Base-by-base conservation (phyloP, 805 yeast genomes). In the Wickerhamiella brachini region DNA sequence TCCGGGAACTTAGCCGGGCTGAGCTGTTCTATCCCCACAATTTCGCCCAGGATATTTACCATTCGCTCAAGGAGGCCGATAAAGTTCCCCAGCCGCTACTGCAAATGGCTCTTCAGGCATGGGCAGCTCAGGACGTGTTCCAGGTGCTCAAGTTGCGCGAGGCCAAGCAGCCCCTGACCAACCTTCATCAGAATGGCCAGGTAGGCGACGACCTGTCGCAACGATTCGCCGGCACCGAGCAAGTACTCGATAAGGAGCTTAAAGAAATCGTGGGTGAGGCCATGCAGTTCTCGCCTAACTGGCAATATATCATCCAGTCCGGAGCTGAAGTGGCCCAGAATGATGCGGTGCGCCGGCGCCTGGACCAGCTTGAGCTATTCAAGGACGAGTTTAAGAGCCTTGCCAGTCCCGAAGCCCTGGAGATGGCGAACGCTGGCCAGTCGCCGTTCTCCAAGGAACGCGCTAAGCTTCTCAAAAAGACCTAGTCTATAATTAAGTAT, bases 171-270 rank as follows among this genome's bases (percentile, higher is more conserved):
- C 78, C 74, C 51, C 76, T 87, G 61, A 78, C 76, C 48, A 72
- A 76, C 50, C 71, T 93, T 54, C 89, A 88, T 65, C 90, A 89
- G 62, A 79, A 78, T 50, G 97, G 97, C 0, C 79, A 88, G 17
- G 81, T 93, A 55, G 97, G 97, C 34, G 97, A 93, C 61, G 95
- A 85, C 49, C 71, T 85, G 37, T 83, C 78, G 75, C 83, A 84
- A 65, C 81, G 93, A 59, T 88, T 77, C 66, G 81, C 79, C 57
- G 76, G 86, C 48, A 88, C 86, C 57, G 77, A 76, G 52, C 85
- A 86, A 66, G 65, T 88, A 54, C 83, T 84, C 59, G 95, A 88
- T 60, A 63, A 83, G 24, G 97, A 93, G 66, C 69, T 93, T 56
- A 77, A 80, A 65, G 89, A 82, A 53, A 72, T 87, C 46, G 81